phyloP scores from a whole-genome alignment of 805 yeast genomes.

The Ogataea trehalophila region DNA sequence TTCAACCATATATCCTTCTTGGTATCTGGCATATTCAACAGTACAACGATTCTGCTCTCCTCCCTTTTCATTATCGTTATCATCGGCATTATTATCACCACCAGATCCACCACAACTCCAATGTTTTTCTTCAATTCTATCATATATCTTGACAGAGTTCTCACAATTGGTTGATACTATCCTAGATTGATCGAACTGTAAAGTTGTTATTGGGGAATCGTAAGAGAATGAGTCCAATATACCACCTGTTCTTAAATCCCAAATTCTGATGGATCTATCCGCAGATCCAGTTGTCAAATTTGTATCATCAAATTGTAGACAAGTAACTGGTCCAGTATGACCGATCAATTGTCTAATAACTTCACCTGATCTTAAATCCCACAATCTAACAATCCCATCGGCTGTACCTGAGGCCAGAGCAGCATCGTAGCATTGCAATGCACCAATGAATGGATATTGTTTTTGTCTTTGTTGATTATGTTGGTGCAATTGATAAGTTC shows the following conservation, averaged over 20 bases:
- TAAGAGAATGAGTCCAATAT: conserved; percentile 58
- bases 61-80: conserved; percentile 3
- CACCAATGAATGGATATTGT: conserved; percentile 48
- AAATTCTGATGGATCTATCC: conserved; percentile 59
- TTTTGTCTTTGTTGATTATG: conserved; percentile 6
- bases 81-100: conserved; percentile 31
- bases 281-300: conserved; percentile 58
- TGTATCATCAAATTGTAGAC: conserved; percentile 63
- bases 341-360: conserved; percentile 58
- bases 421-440: conserved; percentile 67
- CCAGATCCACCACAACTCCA: conserved; percentile 46
- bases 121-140: conserved; percentile 49
- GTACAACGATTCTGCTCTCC: conserved; percentile 9
- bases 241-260: conserved; percentile 71
- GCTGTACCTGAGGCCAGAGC: conserved; percentile 77
- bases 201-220: conserved; percentile 47
- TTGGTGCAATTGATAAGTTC: conserved; percentile 1
- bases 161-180: conserved; percentile 50
- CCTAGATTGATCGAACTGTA: conserved; percentile 56
- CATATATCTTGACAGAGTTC: conserved; percentile 49
- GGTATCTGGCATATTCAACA: conserved; percentile 43
- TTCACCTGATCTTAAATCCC: conserved; percentile 73
- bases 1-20: conserved; percentile 62
- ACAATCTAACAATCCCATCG: conserved; percentile 68
- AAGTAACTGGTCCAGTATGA: conserved; percentile 64